These are phyloP conservation scores for Lichtheimia hyalospora DNA, from an alignment of 371 early-diverging fungal genomes.

Conservation along the genomic window DNA sequence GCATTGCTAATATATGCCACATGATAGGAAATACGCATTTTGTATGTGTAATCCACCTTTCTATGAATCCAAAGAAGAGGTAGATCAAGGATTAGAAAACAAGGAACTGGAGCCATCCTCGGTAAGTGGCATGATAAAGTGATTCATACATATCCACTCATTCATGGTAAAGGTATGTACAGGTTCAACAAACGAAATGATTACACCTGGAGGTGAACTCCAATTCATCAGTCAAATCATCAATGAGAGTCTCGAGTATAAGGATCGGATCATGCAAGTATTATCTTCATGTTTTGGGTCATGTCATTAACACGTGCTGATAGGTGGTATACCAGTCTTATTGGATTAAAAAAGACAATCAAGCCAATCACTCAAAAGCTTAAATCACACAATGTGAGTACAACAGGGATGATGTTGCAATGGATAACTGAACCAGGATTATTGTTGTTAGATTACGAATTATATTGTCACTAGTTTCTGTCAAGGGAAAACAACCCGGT, in stretches of 20 bases:
- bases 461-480: conserved; percentile 52
- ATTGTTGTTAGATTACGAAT: conserved; percentile 30
- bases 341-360: conserved; percentile 58
- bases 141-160: neutral
- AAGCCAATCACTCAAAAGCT: conserved; percentile 34
- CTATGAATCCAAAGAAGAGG: conserved; percentile 49
- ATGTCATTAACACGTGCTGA: neutral
- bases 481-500: conserved; percentile 60
- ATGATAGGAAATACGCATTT: conserved; percentile 45
- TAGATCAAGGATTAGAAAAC: conserved; percentile 30
- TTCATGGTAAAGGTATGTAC: conserved; percentile 47
- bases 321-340: conserved; percentile 68
- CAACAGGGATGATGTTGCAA: neutral
- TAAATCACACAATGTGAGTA: conserved; percentile 28
- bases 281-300: neutral
- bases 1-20: neutral
- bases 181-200: conserved; percentile 59
- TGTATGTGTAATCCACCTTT: conserved; percentile 82
- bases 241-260: conserved; percentile 50
- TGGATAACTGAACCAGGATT: neutral
- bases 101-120: conserved; percentile 53
- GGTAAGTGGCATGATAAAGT: conserved; percentile 22
- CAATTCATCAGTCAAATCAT: conserved; percentile 58
- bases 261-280: conserved; percentile 29
- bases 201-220: conserved; percentile 69